Percentiles rank a stretch among this genome's conserved stretches.
Evolutionary conservation across 305 asterid genomes (phyloP).

Genomic region (Fraxinus angustifolia): DNA sequence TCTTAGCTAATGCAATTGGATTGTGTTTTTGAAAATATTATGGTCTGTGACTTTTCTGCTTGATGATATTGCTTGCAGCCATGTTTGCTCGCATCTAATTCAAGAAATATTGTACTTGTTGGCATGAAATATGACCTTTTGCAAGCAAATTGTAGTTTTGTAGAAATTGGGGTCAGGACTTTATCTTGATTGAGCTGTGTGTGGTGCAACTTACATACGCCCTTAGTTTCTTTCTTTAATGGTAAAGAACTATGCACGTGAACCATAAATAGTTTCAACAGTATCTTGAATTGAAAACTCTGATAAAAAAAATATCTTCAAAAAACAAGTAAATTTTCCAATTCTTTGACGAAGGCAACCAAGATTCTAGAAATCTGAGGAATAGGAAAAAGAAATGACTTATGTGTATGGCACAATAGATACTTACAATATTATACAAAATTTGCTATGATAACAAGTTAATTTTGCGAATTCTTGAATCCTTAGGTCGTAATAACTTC

Average conservation of each 20-base stretch:
- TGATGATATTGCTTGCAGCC: slow-evolving; percentile 6
- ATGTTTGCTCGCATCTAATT: slow-evolving; percentile 8
- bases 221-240: slow-evolving; percentile 15
- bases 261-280: slow-evolving; percentile 29
- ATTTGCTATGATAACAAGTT: background rate
- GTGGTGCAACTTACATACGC: slow-evolving; percentile 37
- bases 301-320: slow-evolving; percentile 30
- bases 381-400: background rate
- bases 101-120: slow-evolving; percentile 12
- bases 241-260: slow-evolving; percentile 19
- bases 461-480: background rate
- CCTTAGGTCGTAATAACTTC: background rate
- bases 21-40: slow-evolving; percentile 13
- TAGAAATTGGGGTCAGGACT: slow-evolving; percentile 19
- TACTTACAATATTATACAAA: background rate
- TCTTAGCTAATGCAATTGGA: background rate
- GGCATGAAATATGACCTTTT: slow-evolving; percentile 25
- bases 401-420: background rate
- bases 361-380: slow-evolving; percentile 5
- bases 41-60: slow-evolving; percentile 3
- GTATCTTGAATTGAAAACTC: slow-evolving; percentile 13
- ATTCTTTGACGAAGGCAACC: slow-evolving; percentile 25
- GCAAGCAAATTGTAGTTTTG: slow-evolving; percentile 14
- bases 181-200: slow-evolving; percentile 38
- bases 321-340: slow-evolving; percentile 22